Base-by-base conservation (phyloP, 2,329 filamentous ascomycete species). In the Colletotrichum australisinense region DNA sequence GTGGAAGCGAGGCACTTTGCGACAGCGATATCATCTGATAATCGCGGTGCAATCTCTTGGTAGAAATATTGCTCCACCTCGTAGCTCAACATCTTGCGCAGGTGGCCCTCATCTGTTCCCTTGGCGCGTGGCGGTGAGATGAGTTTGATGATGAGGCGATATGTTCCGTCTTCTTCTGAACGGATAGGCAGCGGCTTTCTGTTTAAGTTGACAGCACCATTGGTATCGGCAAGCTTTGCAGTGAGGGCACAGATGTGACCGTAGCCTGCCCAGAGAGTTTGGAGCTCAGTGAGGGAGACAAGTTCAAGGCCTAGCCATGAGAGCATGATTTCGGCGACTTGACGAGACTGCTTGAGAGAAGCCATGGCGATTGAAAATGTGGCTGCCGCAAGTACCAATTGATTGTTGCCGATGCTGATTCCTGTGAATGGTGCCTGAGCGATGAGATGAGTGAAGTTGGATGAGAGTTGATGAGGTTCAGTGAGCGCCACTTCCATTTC, bases 31-130 rank as follows among this genome's bases (percentile, higher is more conserved):
- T 82, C 78, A 0, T 80, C 77, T 0, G 81, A 78, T 1, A 93
- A 78, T 0, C 77, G 78, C 0, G 89, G 87, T 0, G 89, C 89
- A 12, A 93, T 79, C 2, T 87, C 79, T 1, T 82, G 83, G 78
- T 93, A 93, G 75, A 93, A 93, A 75, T 87, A 88, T 77, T 92
- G 90, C 79, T 93, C 92, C 4, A 92, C 89, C 58, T 91, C 85
- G 75, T 93, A 93, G 77, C 90, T 92, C 32, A 93, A 79, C 72
- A 93, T 87, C 77, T 93, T 93, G 7, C 92, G 87, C 0, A 90
- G 76, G 75, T 93, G 91, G 0, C 91, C 90, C 76, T 93, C 91
- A 49, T 91, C 88, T 3, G 81, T 76, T 5, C 49, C 38, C 22
- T 63, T 67, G 30, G 73, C 76, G 0, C 66, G 58, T 0, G 90